Conservation (phyloP, 176 grass and related monocot genomes). For the Tuctoria greenei region DNA sequence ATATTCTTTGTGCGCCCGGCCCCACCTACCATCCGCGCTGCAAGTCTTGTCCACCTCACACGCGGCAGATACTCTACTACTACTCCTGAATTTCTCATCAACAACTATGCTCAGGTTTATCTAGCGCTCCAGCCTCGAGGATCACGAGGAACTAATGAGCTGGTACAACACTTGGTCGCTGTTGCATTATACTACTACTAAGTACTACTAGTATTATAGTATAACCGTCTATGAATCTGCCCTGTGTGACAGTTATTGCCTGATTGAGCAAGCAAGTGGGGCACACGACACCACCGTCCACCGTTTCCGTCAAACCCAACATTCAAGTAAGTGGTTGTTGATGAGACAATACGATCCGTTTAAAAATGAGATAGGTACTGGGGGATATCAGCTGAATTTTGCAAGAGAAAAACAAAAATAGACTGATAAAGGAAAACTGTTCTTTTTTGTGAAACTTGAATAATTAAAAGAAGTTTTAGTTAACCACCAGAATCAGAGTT, state of each 20-base stretch:
- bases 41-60: constrained; percentile 38
- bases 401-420: too few relatives aligned
- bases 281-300: constrained; percentile 18
- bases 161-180: background rate
- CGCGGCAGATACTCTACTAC: constrained; percentile 18
- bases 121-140: background rate
- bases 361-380: too few relatives aligned
- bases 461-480: too few relatives aligned
- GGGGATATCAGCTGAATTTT: too few relatives aligned
- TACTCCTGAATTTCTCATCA: background rate
- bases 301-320: constrained; percentile 14
- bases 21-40: background rate
- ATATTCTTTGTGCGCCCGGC: constrained; percentile 37
- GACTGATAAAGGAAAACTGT: too few relatives aligned
- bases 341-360: background rate
- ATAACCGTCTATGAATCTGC: constrained; percentile 26
- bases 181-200: constrained; percentile 15
- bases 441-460: background rate
- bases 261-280: background rate
- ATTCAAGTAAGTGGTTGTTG: background rate
- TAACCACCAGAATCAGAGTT: too few relatives aligned
- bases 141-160: background rate
- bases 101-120: background rate
- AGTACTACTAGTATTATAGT: background rate
- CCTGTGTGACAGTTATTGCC: background rate